A percentile compares a stretch with the other conserved stretches of the same genome.
These are phyloP conservation scores for Tricholoma furcatifolium DNA, from an alignment of 768 basidiomycete genomes.

Conservation along the genomic window DNA sequence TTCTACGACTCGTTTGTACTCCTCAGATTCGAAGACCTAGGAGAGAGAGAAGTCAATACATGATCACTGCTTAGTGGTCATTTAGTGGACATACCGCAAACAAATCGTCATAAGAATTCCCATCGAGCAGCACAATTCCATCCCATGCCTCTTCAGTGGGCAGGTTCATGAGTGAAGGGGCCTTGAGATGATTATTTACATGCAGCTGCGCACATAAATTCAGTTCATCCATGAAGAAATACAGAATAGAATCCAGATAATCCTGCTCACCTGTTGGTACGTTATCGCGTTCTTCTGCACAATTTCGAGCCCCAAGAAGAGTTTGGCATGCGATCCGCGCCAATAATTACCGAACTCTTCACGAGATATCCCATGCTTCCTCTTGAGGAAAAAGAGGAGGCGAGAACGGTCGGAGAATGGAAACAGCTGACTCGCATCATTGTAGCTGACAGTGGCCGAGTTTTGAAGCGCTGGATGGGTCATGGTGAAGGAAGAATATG, in stretches of 20 bases:
- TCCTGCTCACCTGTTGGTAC: conserved; percentile 32
- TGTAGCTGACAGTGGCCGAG: too few relatives aligned
- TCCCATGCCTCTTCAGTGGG: not conserved
- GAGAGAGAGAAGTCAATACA: not conserved
- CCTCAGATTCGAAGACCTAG: not conserved
- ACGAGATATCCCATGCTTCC: conserved; percentile 23
- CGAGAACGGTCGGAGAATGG: conserved; percentile 28
- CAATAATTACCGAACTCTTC: conserved; percentile 31
- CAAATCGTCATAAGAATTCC: not conserved
- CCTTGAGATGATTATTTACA: not conserved
- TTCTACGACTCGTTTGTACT: not conserved
- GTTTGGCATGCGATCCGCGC: conserved; percentile 24
- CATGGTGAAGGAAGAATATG: too few relatives aligned
- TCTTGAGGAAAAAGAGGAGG: conserved; percentile 25
- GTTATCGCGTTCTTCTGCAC: conserved; percentile 32
- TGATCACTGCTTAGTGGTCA: not conserved
- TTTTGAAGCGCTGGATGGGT: too few relatives aligned
- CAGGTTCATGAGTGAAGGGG: not conserved
- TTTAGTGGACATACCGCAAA: not conserved
- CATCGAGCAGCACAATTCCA: conserved; percentile 1
- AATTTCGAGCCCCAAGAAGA: conserved; percentile 28
- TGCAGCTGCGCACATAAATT: not conserved
- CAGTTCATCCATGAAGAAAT: not conserved
- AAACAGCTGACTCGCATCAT: not conserved
- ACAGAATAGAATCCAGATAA: not conserved